Evolutionary conservation across 257 asterid species (phyloP).

Genomic region (Petunia secreta): DNA sequence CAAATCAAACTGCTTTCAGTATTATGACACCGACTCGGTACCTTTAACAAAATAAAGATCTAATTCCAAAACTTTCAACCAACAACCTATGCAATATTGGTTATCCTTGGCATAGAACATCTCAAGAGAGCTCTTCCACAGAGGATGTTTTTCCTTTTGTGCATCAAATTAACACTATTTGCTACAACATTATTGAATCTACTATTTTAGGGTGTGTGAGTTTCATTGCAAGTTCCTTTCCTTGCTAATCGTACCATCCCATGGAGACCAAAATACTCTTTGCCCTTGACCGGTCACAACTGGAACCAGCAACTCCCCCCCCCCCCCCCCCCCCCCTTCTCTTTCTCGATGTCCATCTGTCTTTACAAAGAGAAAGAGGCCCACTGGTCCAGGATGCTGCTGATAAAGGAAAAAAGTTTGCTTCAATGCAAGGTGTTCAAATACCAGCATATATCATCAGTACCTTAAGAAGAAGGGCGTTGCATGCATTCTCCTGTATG

Average conservation of each 20-base stretch:
- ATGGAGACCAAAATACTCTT: background rate
- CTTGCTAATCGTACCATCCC: background rate
- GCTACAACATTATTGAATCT: background rate
- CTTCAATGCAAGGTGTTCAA: conserved; percentile 20
- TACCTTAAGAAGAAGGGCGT: conserved; percentile 90
- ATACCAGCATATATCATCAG: conserved; percentile 30
- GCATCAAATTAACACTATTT: conserved; percentile 16
- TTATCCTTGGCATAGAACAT: background rate
- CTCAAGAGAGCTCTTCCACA: background rate
- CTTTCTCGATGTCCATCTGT: background rate
- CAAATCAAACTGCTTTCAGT: conserved; percentile 5
- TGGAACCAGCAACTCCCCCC: conserved; percentile 2
- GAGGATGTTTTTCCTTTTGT: background rate
- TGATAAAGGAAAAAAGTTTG: conserved; percentile 20
- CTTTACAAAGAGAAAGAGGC: conserved; percentile 3
- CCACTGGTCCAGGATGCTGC: background rate
- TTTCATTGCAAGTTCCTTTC: background rate
- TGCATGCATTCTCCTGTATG: conserved; percentile 78
- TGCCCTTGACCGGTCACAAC: conserved; percentile 1
- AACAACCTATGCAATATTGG: background rate
- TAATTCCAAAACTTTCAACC: conserved; percentile 4
- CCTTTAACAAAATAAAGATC: conserved; percentile 6
- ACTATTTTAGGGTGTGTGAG: background rate
- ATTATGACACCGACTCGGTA: background rate
- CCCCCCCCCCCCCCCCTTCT: background rate